Evolutionary conservation across 2,329 filamentous ascomycete genomes (phyloP), one percentile per base, ranked within the genome.

Genomic region (Nothophoma quercina): DNA sequence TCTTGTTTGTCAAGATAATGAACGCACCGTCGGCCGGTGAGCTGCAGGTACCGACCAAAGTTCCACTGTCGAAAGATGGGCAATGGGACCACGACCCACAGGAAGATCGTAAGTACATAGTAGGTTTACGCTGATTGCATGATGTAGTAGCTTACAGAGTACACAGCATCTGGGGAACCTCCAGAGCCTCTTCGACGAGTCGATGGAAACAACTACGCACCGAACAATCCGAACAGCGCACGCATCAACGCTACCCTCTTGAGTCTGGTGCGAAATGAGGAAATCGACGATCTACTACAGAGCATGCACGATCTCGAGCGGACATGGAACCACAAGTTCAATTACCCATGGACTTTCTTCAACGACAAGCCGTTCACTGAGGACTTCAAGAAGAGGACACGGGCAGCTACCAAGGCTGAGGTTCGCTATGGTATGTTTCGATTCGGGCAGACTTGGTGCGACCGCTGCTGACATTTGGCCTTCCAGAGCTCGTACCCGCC

Each of bases 301-400:
- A 91, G 92, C 21, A 99, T 99, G 91, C 77, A 78, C 48, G 93
- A 99, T 70, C 82, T 99, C 55, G 95, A 99, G 78, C 81, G 89
- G 61, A 98, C 93, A 1, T 99, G 93, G 92, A 99, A 99, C 70
- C 82, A 86, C 81, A 99, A 99, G 72, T 99, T 98, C 85, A 99
- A 99, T 80, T 99, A 99, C 72, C 95, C 95, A 0, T 99, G 95
- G 91, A 97, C 92, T 7, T 99, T 99, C 75, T 96, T 99, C 83
- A 99, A 99, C 77, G 93, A 99, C 70, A 88, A 90, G 44, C 90
- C 91, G 13, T 99, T 99, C 70, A 88, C 89, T 2, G 89, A 95
- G 13, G 93, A 98, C 67, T 99, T 99, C 80, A 98, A 96, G 78
- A 80, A 79, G 67, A 85, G 84, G 75, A 98, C 93, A 0, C 81